These are phyloP conservation scores for Rhinocladiella similis DNA, from an alignment of 2,329 filamentous ascomycete species.

Conservation along the genomic window DNA sequence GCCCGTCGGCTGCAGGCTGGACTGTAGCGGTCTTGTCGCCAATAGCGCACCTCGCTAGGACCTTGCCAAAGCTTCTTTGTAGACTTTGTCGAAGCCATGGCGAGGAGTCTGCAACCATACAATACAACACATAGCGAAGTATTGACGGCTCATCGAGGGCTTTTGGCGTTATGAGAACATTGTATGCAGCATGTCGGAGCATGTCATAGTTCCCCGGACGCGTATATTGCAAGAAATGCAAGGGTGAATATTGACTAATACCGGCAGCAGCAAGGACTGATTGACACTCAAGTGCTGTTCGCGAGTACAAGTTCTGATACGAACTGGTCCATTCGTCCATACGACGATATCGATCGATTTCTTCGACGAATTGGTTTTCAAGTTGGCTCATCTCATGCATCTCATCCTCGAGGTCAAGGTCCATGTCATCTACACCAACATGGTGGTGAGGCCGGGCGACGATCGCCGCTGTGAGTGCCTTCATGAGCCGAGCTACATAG, in stretches of 20 bases:
- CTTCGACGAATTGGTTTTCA: conserved; percentile 57
- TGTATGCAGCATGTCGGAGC: conserved; percentile 60
- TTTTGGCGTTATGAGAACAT: conserved; percentile 57
- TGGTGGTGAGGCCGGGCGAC: conserved; percentile 43
- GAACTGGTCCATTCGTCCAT: conserved; percentile 69
- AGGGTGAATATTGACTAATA: conserved; percentile 52
- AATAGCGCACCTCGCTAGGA: conserved; percentile 60
- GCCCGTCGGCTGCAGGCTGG: conserved; percentile 36
- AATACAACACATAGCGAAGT: conserved; percentile 58
- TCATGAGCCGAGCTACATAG: conserved; percentile 81
- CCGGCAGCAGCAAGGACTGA: conserved; percentile 55
- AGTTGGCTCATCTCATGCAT: conserved; percentile 55
- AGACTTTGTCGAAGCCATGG: conserved; percentile 58
- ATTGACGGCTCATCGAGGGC: conserved; percentile 53
- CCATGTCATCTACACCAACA: conserved; percentile 41
- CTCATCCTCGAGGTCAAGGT: conserved; percentile 49
- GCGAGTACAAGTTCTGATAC: conserved; percentile 64
- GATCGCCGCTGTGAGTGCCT: conserved; percentile 58
- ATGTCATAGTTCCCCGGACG: conserved; percentile 60
- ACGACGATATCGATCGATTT: conserved; percentile 63
- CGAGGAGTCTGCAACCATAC: conserved; percentile 58
- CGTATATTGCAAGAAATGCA: conserved; percentile 63
- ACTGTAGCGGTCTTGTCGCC: conserved; percentile 58
- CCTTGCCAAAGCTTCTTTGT: conserved; percentile 53
- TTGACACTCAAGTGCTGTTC: conserved; percentile 61